Evolutionary conservation across 768 basidiomycete species (phyloP), one percentile per base, ranked within the genome.

Genomic region (Phanerodontia chrysosporium): DNA sequence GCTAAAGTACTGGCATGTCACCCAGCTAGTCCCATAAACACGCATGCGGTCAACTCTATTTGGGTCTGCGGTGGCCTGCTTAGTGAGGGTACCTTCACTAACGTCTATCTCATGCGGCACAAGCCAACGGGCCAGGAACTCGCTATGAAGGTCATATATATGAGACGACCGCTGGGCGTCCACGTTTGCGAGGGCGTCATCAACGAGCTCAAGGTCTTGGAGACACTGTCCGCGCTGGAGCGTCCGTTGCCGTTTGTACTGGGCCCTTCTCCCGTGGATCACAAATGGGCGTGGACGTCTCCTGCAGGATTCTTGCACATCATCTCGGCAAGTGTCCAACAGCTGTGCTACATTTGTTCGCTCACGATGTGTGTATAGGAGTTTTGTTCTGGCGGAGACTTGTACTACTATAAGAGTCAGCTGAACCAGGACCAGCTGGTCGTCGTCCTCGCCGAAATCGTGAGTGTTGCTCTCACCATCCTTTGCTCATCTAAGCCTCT

Each of bases 71-170:
- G 44, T 21, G 32, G 61, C 49, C 2, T 65, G 57, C 46, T 65
- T 0, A 66, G 66, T 10, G 46, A 63, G 21, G 67, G 67, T 28
- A 54, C 60, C 18, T 67, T 58, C 29, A 64, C 64, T 2, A 58
- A 45, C 5, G 68, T 69, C 22, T 66, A 60, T 58, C 61, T 64
- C 16, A 55, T 64, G 16, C 55, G 57, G 18, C 45, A 65, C 51
- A 54, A 55, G n/a, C 18, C 55, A 0, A 45, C 48, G 0, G 24
- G 45, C 4, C 30, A 39, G 22, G 30, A 64, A 44, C 51, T 60
- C 16, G 68, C 65, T 10, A 61, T 69, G 58, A 69, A 69, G 58
- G 65, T 67, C 30, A 49, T 66, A 4, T 58, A 60, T 25, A 57
- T 60, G 42, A 12, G 35, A 2, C 36, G 46, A 6, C 42, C 52